Evolutionary conservation across 2,329 filamentous ascomycete species (phyloP).

Genomic region (Botrytis fragariae): DNA sequence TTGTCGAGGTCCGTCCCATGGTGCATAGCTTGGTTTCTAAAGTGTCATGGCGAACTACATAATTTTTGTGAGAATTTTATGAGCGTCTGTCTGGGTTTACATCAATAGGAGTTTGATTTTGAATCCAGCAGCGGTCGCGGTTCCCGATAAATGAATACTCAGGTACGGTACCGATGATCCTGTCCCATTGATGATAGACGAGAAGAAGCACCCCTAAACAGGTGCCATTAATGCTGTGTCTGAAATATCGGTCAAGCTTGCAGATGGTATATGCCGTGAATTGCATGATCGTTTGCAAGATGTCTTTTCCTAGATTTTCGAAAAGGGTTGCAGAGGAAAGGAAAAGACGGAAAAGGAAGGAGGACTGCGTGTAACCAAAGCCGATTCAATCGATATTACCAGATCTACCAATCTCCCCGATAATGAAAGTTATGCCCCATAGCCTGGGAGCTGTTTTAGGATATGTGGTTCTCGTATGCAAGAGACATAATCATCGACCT

Average conservation of each 20-base stretch:
- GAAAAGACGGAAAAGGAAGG: background rate
- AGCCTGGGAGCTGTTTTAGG: background rate
- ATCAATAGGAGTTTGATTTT: background rate
- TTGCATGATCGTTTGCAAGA: background rate
- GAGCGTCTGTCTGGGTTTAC: background rate
- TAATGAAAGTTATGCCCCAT: background rate
- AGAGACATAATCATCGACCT: background rate
- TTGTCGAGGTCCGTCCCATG: background rate
- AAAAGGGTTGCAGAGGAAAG: background rate
- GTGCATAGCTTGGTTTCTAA: background rate
- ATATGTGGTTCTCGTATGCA: conserved; percentile 13
- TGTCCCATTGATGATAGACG: background rate
- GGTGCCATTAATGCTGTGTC: background rate
- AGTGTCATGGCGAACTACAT: background rate
- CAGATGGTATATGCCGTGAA: background rate
- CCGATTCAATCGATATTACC: background rate
- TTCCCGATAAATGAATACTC: background rate
- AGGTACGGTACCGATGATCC: background rate
- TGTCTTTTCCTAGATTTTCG: background rate
- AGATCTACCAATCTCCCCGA: background rate
- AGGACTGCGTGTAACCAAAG: background rate
- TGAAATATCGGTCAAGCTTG: background rate
- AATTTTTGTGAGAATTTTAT: background rate
- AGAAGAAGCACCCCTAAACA: background rate
- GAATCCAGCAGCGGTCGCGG: background rate